phyloP scores from a whole-genome alignment of 2,329 filamentous ascomycete genomes.

The Hyphodiscus sp. region DNA sequence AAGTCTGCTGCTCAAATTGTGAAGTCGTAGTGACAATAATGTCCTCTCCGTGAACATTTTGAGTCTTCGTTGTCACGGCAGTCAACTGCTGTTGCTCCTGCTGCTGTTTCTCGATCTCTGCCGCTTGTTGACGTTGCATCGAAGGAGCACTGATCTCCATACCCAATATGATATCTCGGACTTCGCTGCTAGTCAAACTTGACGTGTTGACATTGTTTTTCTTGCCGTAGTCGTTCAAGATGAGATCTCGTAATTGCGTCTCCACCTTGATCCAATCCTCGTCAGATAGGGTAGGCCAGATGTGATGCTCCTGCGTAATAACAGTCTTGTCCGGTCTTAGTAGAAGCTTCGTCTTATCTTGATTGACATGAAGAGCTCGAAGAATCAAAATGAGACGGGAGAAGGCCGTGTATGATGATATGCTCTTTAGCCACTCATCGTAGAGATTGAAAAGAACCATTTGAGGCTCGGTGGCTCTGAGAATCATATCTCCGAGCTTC shows the following conservation, averaged over 20 bases:
- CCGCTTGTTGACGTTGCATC: conserved; percentile 95
- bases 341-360: conserved; percentile 95
- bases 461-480: conserved; percentile 96
- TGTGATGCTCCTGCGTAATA: conserved; percentile 97
- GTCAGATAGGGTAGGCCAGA: conserved; percentile 90
- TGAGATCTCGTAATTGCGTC: conserved; percentile 88
- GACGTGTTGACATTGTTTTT: conserved; percentile 99
- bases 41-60: conserved; percentile 94
- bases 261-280: conserved; percentile 99
- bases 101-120: conserved; percentile 98
- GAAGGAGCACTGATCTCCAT: conserved; percentile 99
- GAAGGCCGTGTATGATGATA: conserved; percentile 97
- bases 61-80: conserved; percentile 95
- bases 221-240: conserved; percentile 97
- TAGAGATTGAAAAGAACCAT: conserved; percentile 99
- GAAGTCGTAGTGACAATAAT: conserved; percentile 98
- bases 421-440: conserved; percentile 97
- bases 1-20: conserved; percentile 94
- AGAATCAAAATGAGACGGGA: conserved; percentile 90
- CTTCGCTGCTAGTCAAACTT: conserved; percentile 92
- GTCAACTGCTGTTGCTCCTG: conserved; percentile 95
- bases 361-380: conserved; percentile 92
- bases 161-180: conserved; percentile 95
- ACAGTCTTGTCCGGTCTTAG: conserved; percentile 95
- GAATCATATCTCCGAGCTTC: conserved; percentile 97